Conservation (phyloP, 2,329 filamentous ascomycete genomes). For the Paracorniculantispora psalliotae region DNA sequence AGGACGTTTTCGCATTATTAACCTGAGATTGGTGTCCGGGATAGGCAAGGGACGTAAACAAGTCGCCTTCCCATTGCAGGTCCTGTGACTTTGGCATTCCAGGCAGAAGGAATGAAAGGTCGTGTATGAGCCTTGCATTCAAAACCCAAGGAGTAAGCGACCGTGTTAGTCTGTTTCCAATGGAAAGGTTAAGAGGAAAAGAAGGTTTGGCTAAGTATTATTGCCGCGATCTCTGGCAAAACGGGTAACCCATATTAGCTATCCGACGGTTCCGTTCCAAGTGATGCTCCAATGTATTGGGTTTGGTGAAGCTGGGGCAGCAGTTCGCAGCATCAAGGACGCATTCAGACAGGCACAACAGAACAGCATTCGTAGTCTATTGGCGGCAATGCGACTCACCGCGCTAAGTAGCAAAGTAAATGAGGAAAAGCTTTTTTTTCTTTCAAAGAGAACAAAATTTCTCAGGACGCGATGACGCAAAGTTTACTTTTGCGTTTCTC, state of each 20-base stretch:
- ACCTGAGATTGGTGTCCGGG: not conserved
- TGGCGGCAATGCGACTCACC: not conserved
- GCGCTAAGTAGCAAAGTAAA: not conserved
- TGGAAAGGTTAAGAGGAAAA: not conserved
- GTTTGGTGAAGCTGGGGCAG: not conserved
- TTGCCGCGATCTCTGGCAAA: not conserved
- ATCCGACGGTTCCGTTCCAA: slow-evolving; percentile 1
- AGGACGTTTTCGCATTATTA: not conserved
- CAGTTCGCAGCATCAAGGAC: not conserved
- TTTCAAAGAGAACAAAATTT: no score
- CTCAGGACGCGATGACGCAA: not conserved
- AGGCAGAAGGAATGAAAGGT: slow-evolving; percentile 1
- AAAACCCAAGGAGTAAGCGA: not conserved
- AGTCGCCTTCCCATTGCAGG: not conserved
- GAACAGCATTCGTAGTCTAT: not conserved
- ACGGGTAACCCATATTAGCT: not conserved
- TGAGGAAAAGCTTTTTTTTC: not conserved
- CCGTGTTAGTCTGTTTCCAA: not conserved
- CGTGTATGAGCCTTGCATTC: no score
- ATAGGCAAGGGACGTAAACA: not conserved
- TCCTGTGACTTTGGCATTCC: not conserved
- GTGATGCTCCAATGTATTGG: slow-evolving; percentile 6
- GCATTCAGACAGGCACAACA: not conserved
- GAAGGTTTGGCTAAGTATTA: not conserved
- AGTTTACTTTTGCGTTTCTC: not conserved